phyloP scores from a whole-genome alignment of 1,139 yeast genomes.

The Hemisphaericaspora subhashii region DNA sequence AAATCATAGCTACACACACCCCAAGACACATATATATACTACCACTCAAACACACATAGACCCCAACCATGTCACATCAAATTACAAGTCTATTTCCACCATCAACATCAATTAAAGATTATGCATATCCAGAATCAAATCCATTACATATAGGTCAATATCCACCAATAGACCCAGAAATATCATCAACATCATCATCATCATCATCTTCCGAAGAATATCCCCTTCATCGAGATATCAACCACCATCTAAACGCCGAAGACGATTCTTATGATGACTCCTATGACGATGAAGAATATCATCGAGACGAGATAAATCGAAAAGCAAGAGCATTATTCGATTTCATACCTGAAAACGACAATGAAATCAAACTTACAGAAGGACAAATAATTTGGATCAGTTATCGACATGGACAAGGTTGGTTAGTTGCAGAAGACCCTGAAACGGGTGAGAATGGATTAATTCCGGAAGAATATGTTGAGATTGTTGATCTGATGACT shows the following conservation, averaged over 20 bases:
- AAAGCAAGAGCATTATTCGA: slow-evolving; percentile 86
- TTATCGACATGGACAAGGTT: slow-evolving; percentile 95
- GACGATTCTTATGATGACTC: slow-evolving; percentile 3
- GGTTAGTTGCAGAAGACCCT: slow-evolving; percentile 93
- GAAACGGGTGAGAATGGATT: slow-evolving; percentile 81
- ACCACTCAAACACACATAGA: too few species aligned
- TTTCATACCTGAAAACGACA: slow-evolving; percentile 89
- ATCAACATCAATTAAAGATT: slow-evolving; percentile 63
- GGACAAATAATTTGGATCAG: slow-evolving; percentile 86
- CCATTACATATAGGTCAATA: slow-evolving; percentile 13
- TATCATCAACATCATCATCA: slow-evolving; percentile 5
- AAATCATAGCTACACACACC: too few species aligned
- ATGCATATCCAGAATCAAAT: slow-evolving; percentile 67
- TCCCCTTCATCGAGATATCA: slow-evolving; percentile 13
- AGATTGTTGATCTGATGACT: slow-evolving; percentile 31
- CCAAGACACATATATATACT: too few species aligned
- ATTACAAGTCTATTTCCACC: slow-evolving; percentile 20
- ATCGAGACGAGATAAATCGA: slow-evolving; percentile 41
- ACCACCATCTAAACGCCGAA: slow-evolving; percentile 11
- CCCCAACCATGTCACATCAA: background rate
- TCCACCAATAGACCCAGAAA: slow-evolving; percentile 4
- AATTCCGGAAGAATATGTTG: slow-evolving; percentile 94
- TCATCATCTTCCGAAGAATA: slow-evolving; percentile 5
- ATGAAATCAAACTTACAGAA: slow-evolving; percentile 75
- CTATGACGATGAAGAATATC: slow-evolving; percentile 9